Conservation (phyloP, 768 basidiomycete species). For the Chiua virens region DNA sequence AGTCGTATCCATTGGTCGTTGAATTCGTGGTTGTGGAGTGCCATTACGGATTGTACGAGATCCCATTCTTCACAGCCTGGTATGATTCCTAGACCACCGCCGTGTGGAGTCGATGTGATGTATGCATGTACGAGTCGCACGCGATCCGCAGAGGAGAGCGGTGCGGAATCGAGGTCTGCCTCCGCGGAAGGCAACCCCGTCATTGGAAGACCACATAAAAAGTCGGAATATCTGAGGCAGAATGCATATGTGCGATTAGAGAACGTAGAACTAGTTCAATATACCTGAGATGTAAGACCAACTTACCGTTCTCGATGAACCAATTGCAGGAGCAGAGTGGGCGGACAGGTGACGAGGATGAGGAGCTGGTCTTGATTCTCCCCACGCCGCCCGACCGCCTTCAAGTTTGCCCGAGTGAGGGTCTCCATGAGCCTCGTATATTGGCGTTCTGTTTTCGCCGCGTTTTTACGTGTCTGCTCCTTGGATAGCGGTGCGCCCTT, state of each 20-base stretch:
- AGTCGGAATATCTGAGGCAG: slow-evolving; percentile 63
- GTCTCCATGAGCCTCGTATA: slow-evolving; percentile 63
- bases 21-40: slow-evolving; percentile 80
- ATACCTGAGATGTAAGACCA: not conserved
- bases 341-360: slow-evolving; percentile 72
- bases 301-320: slow-evolving; percentile 75
- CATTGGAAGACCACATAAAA: slow-evolving; percentile 70
- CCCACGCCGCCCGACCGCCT: slow-evolving; percentile 75
- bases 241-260: not conserved
- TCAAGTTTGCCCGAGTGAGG: slow-evolving; percentile 62
- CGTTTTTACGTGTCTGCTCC: slow-evolving; percentile 59
- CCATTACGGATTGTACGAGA: slow-evolving; percentile 77
- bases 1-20: slow-evolving; percentile 76
- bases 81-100: slow-evolving; percentile 83
- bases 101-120: slow-evolving; percentile 65
- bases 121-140: slow-evolving; percentile 75
- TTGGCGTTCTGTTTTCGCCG: slow-evolving; percentile 64
- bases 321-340: slow-evolving; percentile 58
- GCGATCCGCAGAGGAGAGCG: slow-evolving; percentile 71
- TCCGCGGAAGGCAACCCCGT: slow-evolving; percentile 43
- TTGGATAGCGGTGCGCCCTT: slow-evolving; percentile 47
- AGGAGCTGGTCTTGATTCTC: slow-evolving; percentile 73
- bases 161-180: slow-evolving; percentile 42
- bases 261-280: not conserved
- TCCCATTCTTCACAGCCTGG: slow-evolving; percentile 74